phyloP scores from a whole-genome alignment of 257 asterid genomes.

The Solanum infundibuliforme region DNA sequence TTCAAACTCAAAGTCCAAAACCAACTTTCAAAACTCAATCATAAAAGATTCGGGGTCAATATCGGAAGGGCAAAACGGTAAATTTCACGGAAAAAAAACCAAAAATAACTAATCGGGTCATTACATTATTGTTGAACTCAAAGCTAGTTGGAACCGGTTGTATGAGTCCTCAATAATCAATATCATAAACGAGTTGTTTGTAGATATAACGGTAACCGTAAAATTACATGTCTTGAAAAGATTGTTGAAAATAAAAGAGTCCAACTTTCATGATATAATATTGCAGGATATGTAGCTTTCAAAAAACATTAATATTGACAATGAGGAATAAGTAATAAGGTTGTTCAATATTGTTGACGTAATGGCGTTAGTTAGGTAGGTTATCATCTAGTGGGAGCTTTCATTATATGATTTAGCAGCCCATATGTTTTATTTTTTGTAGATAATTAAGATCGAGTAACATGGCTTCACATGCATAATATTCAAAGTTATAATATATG shows the following conservation, averaged over 20 bases:
- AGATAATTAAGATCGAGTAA: conserved; percentile 8
- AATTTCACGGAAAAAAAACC: no score
- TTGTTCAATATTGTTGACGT: neutral
- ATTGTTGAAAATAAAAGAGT: neutral
- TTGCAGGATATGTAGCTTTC: neutral
- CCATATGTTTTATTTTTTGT: neutral
- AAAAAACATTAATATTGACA: neutral
- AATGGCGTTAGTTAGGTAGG: neutral
- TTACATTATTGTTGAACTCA: neutral
- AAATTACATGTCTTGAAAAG: neutral
- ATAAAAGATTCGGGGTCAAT: neutral
- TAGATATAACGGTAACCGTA: neutral
- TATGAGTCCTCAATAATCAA: neutral
- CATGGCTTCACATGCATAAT: conserved; percentile 23
- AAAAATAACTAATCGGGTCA: no score
- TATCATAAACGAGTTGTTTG: neutral
- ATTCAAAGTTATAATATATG: neutral
- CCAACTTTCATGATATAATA: neutral
- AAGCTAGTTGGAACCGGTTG: neutral
- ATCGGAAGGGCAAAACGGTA: neutral
- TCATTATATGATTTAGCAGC: neutral
- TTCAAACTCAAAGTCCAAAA: neutral
- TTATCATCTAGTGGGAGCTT: neutral
- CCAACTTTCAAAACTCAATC: neutral
- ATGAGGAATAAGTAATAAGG: neutral